These are phyloP conservation scores for Candolleomyces efflorescens DNA, from an alignment of 768 basidiomycete genomes.

Conservation along the genomic window DNA sequence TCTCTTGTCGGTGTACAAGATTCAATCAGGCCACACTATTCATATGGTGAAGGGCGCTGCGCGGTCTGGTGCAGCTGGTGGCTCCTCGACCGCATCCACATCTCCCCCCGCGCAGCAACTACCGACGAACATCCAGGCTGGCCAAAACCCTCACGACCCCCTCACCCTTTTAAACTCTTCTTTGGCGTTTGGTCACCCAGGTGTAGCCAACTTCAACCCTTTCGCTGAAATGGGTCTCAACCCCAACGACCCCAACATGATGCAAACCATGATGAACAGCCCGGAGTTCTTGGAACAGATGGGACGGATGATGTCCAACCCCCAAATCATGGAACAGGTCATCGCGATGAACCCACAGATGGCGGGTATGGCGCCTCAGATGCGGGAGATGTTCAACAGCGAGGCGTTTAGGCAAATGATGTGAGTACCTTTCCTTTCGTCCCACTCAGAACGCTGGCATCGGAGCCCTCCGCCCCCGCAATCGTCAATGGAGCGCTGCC, in stretches of 20 bases:
- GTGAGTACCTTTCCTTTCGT: slow-evolving; percentile 32
- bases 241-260: slow-evolving; percentile 31
- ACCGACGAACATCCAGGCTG: slow-evolving; percentile 80
- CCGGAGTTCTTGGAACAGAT: slow-evolving; percentile 88
- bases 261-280: slow-evolving; percentile 82
- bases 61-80: slow-evolving; percentile 27
- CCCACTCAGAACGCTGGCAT: not conserved
- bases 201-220: slow-evolving; percentile 85
- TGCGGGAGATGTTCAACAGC: slow-evolving; percentile 74
- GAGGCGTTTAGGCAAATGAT: slow-evolving; percentile 57
- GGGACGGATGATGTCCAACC: slow-evolving; percentile 81
- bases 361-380: slow-evolving; percentile 71
- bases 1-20: slow-evolving; percentile 78
- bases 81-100: slow-evolving; percentile 27
- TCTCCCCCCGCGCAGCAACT: slow-evolving; percentile 49
- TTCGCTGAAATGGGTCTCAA: slow-evolving; percentile 76
- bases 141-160: slow-evolving; percentile 85
- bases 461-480: no score
- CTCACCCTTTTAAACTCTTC: slow-evolving; percentile 80
- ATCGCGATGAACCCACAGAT: slow-evolving; percentile 80
- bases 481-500: no score
- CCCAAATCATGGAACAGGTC: slow-evolving; percentile 84
- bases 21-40: slow-evolving; percentile 82
- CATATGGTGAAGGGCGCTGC: slow-evolving; percentile 91
- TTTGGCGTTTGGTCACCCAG: slow-evolving; percentile 61